Conservation (phyloP, 2,329 filamentous ascomycete genomes). For the Pestalotiopsis sp. region DNA sequence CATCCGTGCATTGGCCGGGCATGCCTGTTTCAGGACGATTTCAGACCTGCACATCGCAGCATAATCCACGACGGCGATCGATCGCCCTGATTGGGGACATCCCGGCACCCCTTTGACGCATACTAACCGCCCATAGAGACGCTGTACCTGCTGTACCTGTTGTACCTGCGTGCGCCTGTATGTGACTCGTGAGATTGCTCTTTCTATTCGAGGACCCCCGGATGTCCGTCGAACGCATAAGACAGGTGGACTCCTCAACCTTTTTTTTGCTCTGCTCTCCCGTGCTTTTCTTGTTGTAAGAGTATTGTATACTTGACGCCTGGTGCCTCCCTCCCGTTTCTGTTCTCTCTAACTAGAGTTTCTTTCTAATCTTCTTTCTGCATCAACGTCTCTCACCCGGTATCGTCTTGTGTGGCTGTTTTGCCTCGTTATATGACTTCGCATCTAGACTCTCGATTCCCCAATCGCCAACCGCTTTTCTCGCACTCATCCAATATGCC, state of each 20-base stretch:
- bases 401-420: slow-evolving; percentile 17
- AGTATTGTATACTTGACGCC: slow-evolving; percentile 17
- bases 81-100: slow-evolving; percentile 7
- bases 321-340: slow-evolving; percentile 24
- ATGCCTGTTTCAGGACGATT: slow-evolving; percentile 39
- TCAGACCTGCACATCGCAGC: slow-evolving; percentile 33
- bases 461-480: slow-evolving; percentile 26
- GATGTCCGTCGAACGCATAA: slow-evolving; percentile 24
- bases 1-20: slow-evolving; percentile 21
- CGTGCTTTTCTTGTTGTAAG: neutral
- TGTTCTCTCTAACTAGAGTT: slow-evolving; percentile 13
- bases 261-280: slow-evolving; percentile 17
- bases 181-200: slow-evolving; percentile 11
- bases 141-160: neutral
- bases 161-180: too few relatives aligned
- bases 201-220: slow-evolving; percentile 21
- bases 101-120: slow-evolving; percentile 8
- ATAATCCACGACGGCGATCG: slow-evolving; percentile 18
- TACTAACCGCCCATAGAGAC: slow-evolving; percentile 1
- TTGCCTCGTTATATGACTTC: slow-evolving; percentile 29
- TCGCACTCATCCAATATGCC: slow-evolving; percentile 37
- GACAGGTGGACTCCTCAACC: slow-evolving; percentile 19
- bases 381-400: slow-evolving; percentile 20
- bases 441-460: slow-evolving; percentile 30
- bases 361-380: slow-evolving; percentile 10